Conservation (phyloP, 306 rosid species). For the Dryas octopetala region DNA sequence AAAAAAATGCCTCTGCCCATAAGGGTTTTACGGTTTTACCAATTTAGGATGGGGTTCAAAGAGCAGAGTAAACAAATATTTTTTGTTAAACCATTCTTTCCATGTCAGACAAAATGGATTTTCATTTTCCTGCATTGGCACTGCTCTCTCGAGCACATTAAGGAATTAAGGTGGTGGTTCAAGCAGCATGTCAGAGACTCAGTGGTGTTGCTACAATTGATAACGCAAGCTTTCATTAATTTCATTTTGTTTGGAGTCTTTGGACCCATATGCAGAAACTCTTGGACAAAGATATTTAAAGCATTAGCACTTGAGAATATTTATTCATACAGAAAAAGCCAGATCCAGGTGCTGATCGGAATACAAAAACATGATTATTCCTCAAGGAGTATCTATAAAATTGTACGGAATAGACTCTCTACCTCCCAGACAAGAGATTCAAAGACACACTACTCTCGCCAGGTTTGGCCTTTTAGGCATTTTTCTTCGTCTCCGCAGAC, state of each 20-base stretch:
- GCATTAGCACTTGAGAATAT: not conserved
- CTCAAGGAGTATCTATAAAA: slow-evolving; percentile 6
- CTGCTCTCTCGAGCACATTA: no score
- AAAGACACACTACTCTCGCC: slow-evolving; percentile 18
- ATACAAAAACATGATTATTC: slow-evolving; percentile 12
- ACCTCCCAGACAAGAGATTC: slow-evolving; percentile 5
- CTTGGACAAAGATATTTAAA: not conserved
- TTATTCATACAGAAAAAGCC: slow-evolving; percentile 25
- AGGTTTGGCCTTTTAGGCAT: slow-evolving; percentile 17
- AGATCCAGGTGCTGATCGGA: slow-evolving; percentile 14
- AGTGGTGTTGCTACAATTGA: no score
- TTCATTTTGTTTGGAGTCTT: not conserved
- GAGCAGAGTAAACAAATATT: no score
- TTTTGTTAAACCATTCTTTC: no score
- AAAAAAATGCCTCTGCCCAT: no score
- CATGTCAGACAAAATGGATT: no score
- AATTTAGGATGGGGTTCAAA: no score
- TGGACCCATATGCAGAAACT: not conserved
- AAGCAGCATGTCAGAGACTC: no score
- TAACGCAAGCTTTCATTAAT: not conserved
- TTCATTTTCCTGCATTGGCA: no score
- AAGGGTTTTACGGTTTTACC: no score
- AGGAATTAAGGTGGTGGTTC: no score
- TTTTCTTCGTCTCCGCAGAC: slow-evolving; percentile 41
- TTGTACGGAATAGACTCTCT: slow-evolving; percentile 15